Conservation (phyloP, 2,329 filamentous ascomycete genomes). For the Ceratocystis eucalypticola region DNA sequence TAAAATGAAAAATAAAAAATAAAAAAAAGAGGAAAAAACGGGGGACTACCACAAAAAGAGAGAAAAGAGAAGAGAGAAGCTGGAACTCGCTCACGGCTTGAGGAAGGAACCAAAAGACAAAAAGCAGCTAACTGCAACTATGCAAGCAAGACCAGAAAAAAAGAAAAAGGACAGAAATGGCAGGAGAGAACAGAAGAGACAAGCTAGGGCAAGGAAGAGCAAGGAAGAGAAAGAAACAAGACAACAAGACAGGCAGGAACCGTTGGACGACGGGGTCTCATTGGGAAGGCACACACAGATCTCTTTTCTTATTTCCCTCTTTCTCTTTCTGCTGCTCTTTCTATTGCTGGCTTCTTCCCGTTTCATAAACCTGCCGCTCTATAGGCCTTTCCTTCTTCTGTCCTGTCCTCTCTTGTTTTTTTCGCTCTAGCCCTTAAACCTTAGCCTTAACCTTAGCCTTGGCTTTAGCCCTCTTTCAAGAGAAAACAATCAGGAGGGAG, state of each 20-base stretch:
- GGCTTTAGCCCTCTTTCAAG: background rate
- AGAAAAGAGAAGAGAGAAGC: background rate
- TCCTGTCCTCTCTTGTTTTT: background rate
- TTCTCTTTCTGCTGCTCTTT: background rate
- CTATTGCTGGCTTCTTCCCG: background rate
- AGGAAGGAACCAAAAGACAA: background rate
- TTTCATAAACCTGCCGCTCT: too few relatives aligned
- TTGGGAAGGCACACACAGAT: background rate
- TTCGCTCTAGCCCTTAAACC: background rate
- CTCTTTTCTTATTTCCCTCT: background rate
- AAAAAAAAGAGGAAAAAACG: slow-evolving; percentile 1
- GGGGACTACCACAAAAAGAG: background rate
- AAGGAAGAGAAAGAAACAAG: slow-evolving; percentile 3
- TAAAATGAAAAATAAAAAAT: slow-evolving; percentile 1
- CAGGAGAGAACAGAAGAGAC: background rate
- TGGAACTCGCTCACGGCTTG: background rate
- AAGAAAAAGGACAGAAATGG: background rate
- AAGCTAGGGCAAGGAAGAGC: background rate
- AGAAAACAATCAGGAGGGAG: background rate
- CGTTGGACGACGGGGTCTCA: background rate
- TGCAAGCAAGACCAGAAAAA: background rate
- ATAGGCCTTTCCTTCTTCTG: background rate
- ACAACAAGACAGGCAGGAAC: slow-evolving; percentile 4
- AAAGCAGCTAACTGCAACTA: background rate
- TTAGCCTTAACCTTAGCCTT: too few relatives aligned